Base-by-base conservation (phyloP, 2,329 filamentous ascomycete species). In the Passalora sequoiae region DNA sequence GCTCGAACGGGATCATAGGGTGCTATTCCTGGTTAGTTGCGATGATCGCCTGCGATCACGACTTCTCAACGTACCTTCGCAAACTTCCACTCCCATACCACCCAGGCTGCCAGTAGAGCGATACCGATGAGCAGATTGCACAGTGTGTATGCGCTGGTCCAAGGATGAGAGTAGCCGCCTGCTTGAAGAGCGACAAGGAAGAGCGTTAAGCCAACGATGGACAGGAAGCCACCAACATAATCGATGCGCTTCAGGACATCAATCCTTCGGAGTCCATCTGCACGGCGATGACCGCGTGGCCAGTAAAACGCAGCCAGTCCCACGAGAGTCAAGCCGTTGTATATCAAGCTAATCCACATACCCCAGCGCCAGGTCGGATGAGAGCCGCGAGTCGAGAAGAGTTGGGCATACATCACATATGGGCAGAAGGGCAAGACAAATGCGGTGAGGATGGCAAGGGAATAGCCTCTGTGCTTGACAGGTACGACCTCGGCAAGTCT, bases 381-480 rank as follows among this genome's bases (percentile, higher is more conserved):
- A 6, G 40, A 22, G 6, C 56, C 54, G 12, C 65, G 51, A 22
- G 61, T 54, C 12, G 73, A 64, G 22, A 77, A 75, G 61, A 81
- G 67, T 58, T 83, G 77, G 25, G 69, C 75, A 65, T 73, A 83
- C 30, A 83, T 63, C 0, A 80, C 78, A 1, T 77, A 76, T 0
- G 80, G 78, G 42, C 72, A 73, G 58, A 82, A 82, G 0, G 78
- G 80, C 2, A 80, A 48, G 42, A 83, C 51, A 20, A 58, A 58
- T 13, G 50, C 50, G 4, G 53, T 56, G 12, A 58, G 21, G n/a
- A 53, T 39, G 8, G 55, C 53, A 9, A 58, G 44, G 8, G 50
- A 56, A 30, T 53, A 55, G 13, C 55, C 55, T 37, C 55, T 31
- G 6, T 51, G 43, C 38, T 48, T 55, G 17, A 58, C 55, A 6